A percentile compares a stretch with the other conserved stretches of the same genome.
These are phyloP conservation scores for Poa annua DNA, from an alignment of 176 grass and related monocot species.

Conservation along the genomic window DNA sequence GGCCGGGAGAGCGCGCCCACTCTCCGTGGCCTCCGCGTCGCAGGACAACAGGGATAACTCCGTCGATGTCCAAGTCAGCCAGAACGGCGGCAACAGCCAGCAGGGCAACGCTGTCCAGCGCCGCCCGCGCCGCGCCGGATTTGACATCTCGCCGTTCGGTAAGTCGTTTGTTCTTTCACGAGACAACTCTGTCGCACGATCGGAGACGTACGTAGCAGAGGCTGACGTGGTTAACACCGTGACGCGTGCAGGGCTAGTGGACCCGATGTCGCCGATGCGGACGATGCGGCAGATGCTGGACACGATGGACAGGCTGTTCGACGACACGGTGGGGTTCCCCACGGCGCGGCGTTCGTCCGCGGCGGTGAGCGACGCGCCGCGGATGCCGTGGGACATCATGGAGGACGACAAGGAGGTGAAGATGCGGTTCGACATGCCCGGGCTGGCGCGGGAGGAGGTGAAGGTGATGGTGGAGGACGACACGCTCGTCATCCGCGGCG, in stretches of 20 bases:
- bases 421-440: slow-evolving; percentile 86
- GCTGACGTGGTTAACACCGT: not conserved
- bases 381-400: slow-evolving; percentile 66
- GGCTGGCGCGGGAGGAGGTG: slow-evolving; percentile 68
- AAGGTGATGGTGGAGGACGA: slow-evolving; percentile 77
- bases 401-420: slow-evolving; percentile 79
- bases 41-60: slow-evolving; percentile 68
- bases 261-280: slow-evolving; percentile 77
- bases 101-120: slow-evolving; percentile 50
- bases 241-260: slow-evolving; percentile 48
- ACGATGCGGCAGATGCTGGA: slow-evolving; percentile 92
- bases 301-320: slow-evolving; percentile 84
- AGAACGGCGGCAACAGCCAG: slow-evolving; percentile 34
- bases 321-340: slow-evolving; percentile 61
- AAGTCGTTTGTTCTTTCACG: not conserved
- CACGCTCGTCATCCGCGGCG: slow-evolving; percentile 67
- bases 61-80: slow-evolving; percentile 56
- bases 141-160: slow-evolving; percentile 69
- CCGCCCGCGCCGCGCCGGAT: slow-evolving; percentile 45
- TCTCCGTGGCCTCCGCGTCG: slow-evolving; percentile 48
- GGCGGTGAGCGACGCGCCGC: slow-evolving; percentile 36
- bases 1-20: slow-evolving; percentile 32
- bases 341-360: slow-evolving; percentile 24
- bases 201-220: not conserved
- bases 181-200: not conserved